Base-by-base conservation (phyloP, 192 early-diverging fungal species). In the Coemansia sp. region DNA sequence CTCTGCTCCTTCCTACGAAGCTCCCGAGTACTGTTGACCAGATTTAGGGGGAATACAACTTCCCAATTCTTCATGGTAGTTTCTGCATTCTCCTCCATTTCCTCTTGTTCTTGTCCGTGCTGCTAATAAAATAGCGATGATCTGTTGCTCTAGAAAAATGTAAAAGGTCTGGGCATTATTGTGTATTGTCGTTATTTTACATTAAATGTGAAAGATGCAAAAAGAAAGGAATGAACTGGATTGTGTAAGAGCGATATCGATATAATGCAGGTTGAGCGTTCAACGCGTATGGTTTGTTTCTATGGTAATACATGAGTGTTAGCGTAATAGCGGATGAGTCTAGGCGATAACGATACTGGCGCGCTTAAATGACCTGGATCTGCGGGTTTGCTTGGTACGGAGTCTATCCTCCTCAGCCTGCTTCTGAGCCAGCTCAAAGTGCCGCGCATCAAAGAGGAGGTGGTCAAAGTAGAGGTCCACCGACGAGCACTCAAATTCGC, bases 391-490 rank as follows among this genome's bases (percentile, higher is more conserved):
- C 68, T 65, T 74, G 50, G 44, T 66, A 55, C 59, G 63, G 45
- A 66, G 41, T 46, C 74, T 48, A 19, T 73, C 69, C 45, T 75
- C 72, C 9, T 69, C 49, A 2, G 73, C 72, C 38, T 71, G 64
- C 58, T 70, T 74, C 61, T 77, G 66, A 0, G 71, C 76, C 12
- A 78, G 60, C 63, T 71, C 76, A 59, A 72, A 69, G 67, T 83
- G 81, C 22, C 75, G 76, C 0, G 63, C 61, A 40, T 83, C 81
- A 45, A 83, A 83, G 20, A 78, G 20, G 3, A 83, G 48, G 45
- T 83, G 81, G 61, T 83, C 81, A 67, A 83, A 83, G 65, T 83
- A 83, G 54, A 78, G 53, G 68, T 83, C 81, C 38, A 67, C 64
- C 38, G 81, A 83, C 38, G 69, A 43, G 60, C 81, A 83, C 71